Percentiles rank a stretch among this genome's conserved stretches.
These are phyloP conservation scores for Fraxinus velutina DNA, from an alignment of 305 asterid species.

Conservation along the genomic window DNA sequence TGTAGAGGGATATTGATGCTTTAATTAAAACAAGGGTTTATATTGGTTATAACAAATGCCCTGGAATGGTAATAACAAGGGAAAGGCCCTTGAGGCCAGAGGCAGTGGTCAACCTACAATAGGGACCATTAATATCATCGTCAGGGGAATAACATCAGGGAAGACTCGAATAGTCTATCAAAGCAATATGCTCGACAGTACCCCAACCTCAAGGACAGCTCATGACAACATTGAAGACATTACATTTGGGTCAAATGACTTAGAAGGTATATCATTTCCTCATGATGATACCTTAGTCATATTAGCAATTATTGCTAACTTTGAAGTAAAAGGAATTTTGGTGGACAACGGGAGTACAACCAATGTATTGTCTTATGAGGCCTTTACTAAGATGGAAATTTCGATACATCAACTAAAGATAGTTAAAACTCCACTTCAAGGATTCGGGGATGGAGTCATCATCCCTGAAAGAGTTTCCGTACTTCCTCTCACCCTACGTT, in stretches of 20 bases:
- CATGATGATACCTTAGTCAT: background rate
- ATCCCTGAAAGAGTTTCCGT: background rate
- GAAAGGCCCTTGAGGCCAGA: background rate
- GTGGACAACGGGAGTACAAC: background rate
- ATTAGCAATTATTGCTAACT: background rate
- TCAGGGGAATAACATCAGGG: no score
- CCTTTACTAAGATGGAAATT: background rate
- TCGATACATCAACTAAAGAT: no score
- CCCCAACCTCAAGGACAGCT: no score
- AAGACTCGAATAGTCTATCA: no score
- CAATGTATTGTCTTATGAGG: background rate
- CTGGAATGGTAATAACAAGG: background rate
- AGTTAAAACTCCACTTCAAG: background rate
- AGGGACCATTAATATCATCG: no score
- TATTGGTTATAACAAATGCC: background rate
- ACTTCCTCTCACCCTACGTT: background rate
- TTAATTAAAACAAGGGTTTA: no score
- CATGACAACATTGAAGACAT: no score
- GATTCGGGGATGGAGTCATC: background rate
- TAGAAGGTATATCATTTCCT: no score
- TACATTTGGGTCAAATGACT: no score
- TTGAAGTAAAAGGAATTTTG: background rate
- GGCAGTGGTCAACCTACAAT: no score
- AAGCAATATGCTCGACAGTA: no score
- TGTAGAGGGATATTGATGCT: background rate